Base-by-base conservation (phyloP, 345 rosid genomes). In the Lepidium didymum region DNA sequence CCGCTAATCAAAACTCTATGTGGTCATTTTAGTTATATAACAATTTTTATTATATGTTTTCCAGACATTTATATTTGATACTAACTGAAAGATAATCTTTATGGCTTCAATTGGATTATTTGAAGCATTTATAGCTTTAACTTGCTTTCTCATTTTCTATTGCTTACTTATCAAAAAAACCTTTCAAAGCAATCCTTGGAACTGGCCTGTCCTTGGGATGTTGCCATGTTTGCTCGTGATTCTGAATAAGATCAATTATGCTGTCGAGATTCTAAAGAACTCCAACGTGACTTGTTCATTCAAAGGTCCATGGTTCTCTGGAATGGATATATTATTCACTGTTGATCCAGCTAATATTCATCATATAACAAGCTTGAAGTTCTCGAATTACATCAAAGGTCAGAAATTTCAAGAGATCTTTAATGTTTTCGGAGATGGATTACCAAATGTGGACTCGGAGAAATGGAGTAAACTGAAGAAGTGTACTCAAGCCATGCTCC, bases 311-410 rank as follows among this genome's bases (percentile, higher is more conserved):
- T 72, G 74, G 66, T 58, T 69, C 18, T 0, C 38, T 10, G 69
- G 60, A 62, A 44, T 53, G 61, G 70, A 80, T 14, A 2, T 37
- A 4, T 45, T 79, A 33, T 8, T 19, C 54, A 79, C 80, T 0
- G 73, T 50, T 12, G 75, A 75, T 52, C 82, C 75, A 0, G 37
- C 56, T 11, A 76, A 79, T 19, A 40, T 72, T 4, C 75, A 72
- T 23, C 46, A 79, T 38, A 76, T 76, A 16, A 19, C 63, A 61
- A 75, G 61, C 52, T 40, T 66, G 40, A 62, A 73, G 62, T 68
- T 75, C 64, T 43, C 59, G 19, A 75, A 75, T 14, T 79, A 33
- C 42, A 61, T 54, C 3, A 72, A 75, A 57, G 82, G 82, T 4
- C 15, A 47, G 1, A 52, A 75, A 35, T 72, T 75, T 62, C 47